Evolutionary conservation across 1,139 yeast species (phyloP), one percentile per base, ranked within the genome.

Genomic region (Insectozyma bohioensis): DNA sequence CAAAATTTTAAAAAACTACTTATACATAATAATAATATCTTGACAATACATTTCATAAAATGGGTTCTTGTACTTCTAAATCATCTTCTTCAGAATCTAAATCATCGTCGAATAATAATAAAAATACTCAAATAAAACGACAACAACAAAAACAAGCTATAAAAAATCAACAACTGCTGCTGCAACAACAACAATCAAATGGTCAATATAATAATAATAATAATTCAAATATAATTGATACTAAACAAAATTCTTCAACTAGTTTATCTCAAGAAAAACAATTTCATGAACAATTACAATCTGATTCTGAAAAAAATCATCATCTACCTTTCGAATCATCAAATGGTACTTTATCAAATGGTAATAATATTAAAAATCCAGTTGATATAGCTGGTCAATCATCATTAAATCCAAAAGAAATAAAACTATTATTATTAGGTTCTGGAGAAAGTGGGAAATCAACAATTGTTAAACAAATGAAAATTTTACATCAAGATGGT

Each of bases 381-480:
- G 43, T 40, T 7, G 45, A 41, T 13, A 40, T 26, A 12, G 44
- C 45, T 2, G 44, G 40, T 7, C 33, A 26, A 10, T 28, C 36
- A 11, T 33, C 37, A 18, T 36, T 36, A 22, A 30, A 44, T 6
- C 23, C 52, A 14, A 65, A 67, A 37, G 79, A 75, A 42, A 75
- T 80, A 20, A 83, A 83, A 51, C 77, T 81, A 26, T 60, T 84
- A 23, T 61, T 84, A 26, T 59, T 84, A 34, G 94, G 94, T 6
- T 79, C 90, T 0, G 94, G 92, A 16, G 94, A 84, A 51, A 75
- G 84, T 48, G 92, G 92, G 11, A 83, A 83, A 49, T 80, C 88
- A 3, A 83, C 92, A 4, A 78, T 83, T 30, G 74, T 83, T 31
- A 84, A 82, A 51, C 92, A 83, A 55, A 72, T 83, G 66, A 83